Conservation (phyloP, 192 early-diverging fungal genomes). For the Phlyctochytrium bullatum region DNA sequence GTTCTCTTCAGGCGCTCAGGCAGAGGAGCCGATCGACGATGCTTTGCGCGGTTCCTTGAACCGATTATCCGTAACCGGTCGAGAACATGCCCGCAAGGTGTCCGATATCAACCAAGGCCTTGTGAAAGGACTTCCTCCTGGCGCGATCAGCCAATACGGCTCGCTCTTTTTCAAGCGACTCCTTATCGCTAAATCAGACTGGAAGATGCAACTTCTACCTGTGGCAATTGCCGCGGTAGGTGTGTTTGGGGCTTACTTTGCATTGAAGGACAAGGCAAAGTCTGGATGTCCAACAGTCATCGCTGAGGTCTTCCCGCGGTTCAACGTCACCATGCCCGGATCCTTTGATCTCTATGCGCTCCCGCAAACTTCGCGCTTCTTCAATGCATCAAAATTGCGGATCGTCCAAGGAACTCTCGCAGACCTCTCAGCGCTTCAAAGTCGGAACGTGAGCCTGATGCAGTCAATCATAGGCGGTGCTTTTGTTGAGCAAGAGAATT, state of each 20-base stretch:
- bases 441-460: neutral
- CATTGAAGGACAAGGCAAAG: neutral
- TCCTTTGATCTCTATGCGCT: neutral
- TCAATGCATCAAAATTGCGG: constrained; percentile 21
- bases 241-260: neutral
- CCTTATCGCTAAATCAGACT: constrained; percentile 23
- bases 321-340: neutral
- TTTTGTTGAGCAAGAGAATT: neutral
- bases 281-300: neutral
- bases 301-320: neutral
- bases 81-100: neutral
- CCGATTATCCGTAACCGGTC: too few species aligned
- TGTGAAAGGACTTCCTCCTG: neutral
- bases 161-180: constrained; percentile 17
- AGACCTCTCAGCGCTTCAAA: constrained; percentile 1
- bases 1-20: neutral
- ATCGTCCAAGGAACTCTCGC: too few species aligned
- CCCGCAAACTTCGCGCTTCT: constrained; percentile 1
- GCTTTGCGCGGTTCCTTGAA: too few species aligned
- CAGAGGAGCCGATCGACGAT: neutral
- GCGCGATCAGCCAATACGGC: constrained; percentile 1
- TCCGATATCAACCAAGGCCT: neutral
- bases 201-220: neutral
- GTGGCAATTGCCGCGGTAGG: neutral
- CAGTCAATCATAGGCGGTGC: too few species aligned